Base-by-base conservation (phyloP, 768 basidiomycete genomes). In the Asterophora lycoperdoides region DNA sequence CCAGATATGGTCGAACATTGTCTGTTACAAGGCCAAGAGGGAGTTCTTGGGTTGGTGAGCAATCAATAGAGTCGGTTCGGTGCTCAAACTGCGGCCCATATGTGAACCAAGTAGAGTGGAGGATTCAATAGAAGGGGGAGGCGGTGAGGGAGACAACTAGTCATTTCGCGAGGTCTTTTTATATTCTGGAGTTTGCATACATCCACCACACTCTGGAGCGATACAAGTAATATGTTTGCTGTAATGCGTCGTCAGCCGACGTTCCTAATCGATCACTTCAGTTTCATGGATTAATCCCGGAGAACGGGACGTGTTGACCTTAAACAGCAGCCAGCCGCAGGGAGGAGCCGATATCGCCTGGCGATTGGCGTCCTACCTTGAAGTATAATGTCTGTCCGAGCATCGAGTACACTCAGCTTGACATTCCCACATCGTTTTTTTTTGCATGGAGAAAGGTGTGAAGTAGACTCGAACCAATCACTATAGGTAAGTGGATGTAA, bases 1-100 rank as follows among this genome's bases (percentile, higher is more conserved):
- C 76, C 29, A 78, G 63, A 54, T 76, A 78, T 1, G 76, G 72
- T 17, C 68, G 62, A 13, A 66, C 38, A 14, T 48, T 11, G 15
- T 53, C 52, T 3, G 72, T 56, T 1, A 65, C 61, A 11, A 70
- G 47, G 14, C 57, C 60, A 20, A 74, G 64, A 35, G 67, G 68
- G 52, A 66, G 68, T 52, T 65, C 68, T 20, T 49, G 52, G 34
- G 44, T 40, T 54, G 54, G 39, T 61, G 57, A 34, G 56, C 53
- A 36, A 66, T 52, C 52, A 67, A 59, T 10, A 63, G 56, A 11
- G 60, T 55, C 2, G 60, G 55, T 53, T 65, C 64, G 8, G 40
- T 45, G 18, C 39, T 42, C 32, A 38, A n/a, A n/a, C n/a, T n/a
- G n/a, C n/a, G n/a, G n/a, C n/a, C n/a, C n/a, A n/a, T n/a, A n/a